Evolutionary conservation across 208 protist species (phyloP).

Genomic region (Acanthamoeba castellanii): DNA sequence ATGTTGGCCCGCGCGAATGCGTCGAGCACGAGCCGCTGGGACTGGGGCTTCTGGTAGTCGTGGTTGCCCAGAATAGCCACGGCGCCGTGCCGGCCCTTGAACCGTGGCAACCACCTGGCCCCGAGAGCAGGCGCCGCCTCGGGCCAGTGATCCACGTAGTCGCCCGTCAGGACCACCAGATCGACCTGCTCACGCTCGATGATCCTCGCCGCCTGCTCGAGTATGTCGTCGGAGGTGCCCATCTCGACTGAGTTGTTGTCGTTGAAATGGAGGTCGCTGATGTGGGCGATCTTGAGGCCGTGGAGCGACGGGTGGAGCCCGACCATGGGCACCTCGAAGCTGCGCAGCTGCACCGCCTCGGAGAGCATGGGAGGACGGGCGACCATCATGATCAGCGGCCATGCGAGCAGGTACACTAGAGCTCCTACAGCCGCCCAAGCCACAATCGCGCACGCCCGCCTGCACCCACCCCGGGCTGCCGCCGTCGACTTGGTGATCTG

Average conservation of each 20-base stretch:
- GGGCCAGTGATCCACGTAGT: conserved; percentile 71
- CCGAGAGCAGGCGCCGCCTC: background rate
- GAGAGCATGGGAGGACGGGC: no score
- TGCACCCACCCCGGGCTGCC: no score
- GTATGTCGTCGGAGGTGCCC: conserved; percentile 5
- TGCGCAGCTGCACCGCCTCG: background rate
- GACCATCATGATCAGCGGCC: no score
- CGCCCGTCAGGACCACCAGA: conserved; percentile 66
- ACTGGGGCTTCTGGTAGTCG: conserved; percentile 65
- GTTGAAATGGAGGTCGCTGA: conserved; percentile 66
- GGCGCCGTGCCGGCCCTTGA: conserved; percentile 35
- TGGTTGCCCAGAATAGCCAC: conserved; percentile 72
- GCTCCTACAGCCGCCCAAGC: no score
- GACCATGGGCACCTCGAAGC: background rate
- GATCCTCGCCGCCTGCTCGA: background rate
- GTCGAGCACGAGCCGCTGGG: conserved; percentile 27
- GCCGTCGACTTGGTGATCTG: no score
- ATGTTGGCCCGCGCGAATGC: conserved; percentile 32
- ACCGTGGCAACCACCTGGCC: background rate
- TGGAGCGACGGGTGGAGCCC: conserved; percentile 41
- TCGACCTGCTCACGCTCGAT: conserved; percentile 50
- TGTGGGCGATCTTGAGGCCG: conserved; percentile 50
- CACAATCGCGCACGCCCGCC: no score
- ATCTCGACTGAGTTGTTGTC: conserved; percentile 26
- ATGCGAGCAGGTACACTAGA: no score